Evolutionary conservation across 1,139 yeast genomes (phyloP).

Genomic region (Candida tetrigidarum): DNA sequence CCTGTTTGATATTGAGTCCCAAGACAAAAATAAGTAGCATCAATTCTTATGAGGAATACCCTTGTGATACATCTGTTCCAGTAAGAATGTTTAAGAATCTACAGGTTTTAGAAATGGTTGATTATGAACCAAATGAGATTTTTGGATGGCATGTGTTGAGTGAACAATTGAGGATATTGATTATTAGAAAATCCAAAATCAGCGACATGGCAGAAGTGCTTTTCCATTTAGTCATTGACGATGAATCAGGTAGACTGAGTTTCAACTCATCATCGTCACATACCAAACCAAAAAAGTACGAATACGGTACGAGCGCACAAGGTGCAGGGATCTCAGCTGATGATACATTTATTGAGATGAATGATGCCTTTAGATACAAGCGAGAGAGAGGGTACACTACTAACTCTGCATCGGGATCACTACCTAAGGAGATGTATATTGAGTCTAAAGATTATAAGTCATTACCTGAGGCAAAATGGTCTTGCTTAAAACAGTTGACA

Average conservation of each 20-base stretch:
- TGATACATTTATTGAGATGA: conserved; percentile 17
- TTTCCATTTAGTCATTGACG: conserved; percentile 57
- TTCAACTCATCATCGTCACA: conserved; percentile 31
- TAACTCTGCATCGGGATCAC: conserved; percentile 28
- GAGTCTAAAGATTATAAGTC: conserved; percentile 22
- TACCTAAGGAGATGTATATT: conserved; percentile 23
- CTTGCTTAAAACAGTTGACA: conserved; percentile 57
- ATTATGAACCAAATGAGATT: conserved; percentile 65
- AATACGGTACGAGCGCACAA: no score
- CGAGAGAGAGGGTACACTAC: conserved; percentile 33
- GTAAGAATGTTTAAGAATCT: conserved; percentile 61
- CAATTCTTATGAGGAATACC: conserved; percentile 68
- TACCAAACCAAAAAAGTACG: conserved; percentile 2
- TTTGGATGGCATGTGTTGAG: conserved; percentile 67
- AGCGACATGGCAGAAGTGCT: conserved; percentile 54
- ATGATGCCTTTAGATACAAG: conserved; percentile 27
- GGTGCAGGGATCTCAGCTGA: conserved; percentile 11
- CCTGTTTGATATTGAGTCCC: conserved; percentile 63
- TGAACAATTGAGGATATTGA: conserved; percentile 58
- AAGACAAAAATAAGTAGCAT: conserved; percentile 60
- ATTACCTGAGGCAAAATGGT: conserved; percentile 55
- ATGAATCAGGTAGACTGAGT: conserved; percentile 51
- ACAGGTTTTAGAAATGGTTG: conserved; percentile 62
- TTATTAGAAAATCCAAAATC: conserved; percentile 54
- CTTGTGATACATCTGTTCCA: conserved; percentile 73